Base-by-base conservation (phyloP, 345 rosid species). In the Barbarea vulgaris region DNA sequence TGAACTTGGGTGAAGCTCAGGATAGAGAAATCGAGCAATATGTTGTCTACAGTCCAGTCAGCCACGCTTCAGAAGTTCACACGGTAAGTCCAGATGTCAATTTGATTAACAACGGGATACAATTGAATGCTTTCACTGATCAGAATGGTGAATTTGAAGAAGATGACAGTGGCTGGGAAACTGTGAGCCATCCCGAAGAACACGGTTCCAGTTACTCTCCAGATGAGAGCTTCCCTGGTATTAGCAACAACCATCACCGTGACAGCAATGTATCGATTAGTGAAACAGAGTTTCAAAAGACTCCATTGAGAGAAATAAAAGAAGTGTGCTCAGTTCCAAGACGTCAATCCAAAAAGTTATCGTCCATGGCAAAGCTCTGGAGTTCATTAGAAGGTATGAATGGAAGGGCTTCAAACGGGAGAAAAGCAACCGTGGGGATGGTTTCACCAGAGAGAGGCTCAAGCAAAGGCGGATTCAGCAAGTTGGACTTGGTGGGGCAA, bases 91-190 rank as follows among this genome's bases (percentile, higher is more conserved):
- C 93, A 9, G 88, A 88, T 79, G 77, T 52, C 64, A 80, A 83
- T 70, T 50, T 27, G 39, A 37, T 60, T 51, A 70, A 67, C 41
- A 76, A 75, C 55, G 84, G 81, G 51, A 80, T 80, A 77, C 83
- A 82, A 31, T 70, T 81, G 0, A 62, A 75, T 56, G 79, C 73
- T 6, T 81, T 15, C 50, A 33, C 50, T 30, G 83, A 78, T 55
- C 87, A 81, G 58, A 77, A 81, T 75, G 87, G 77, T 53, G 91
- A 85, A 15, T 61, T 81, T 4, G 97, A 92, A 60, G 97, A 92
- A 67, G 99, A 92, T 41, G 77, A 72, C 57, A 78, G 99, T 55
- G 97, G 88, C 33, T 95, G 99, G 99, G 99, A 95, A 85, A 90
- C 99, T 10, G 96, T 86, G 77, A 95, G 96, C 81, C 90, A 88